These are phyloP conservation scores for Phaffia australis DNA, from an alignment of 768 basidiomycete species.

Conservation along the genomic window DNA sequence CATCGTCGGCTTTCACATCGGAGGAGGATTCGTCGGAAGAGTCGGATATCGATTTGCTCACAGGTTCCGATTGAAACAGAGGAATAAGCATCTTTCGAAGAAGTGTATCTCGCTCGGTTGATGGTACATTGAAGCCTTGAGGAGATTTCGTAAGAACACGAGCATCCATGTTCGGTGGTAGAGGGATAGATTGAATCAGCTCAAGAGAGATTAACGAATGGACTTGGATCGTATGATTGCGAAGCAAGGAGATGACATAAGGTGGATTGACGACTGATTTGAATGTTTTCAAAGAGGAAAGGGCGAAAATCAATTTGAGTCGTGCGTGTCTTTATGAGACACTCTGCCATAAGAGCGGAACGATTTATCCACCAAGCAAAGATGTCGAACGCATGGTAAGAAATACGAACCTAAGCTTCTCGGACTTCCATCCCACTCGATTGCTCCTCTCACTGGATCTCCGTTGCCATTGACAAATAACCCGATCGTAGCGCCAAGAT, in stretches of 20 bases:
- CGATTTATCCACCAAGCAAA: neutral
- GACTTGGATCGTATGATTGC: constrained; percentile 18
- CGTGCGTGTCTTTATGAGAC: neutral
- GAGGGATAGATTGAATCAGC: constrained; percentile 11
- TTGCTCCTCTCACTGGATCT: constrained; percentile 24
- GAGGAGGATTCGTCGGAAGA: neutral
- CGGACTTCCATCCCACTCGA: constrained; percentile 23
- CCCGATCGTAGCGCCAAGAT: constrained; percentile 13
- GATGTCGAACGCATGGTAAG: neutral
- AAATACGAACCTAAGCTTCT: constrained; percentile 12
- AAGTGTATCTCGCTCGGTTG: constrained; percentile 16
- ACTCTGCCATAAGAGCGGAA: too few relatives aligned
- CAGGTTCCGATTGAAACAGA: neutral
- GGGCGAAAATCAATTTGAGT: neutral
- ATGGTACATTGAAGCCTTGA: constrained; percentile 16
- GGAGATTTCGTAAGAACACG: constrained; percentile 7
- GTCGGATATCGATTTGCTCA: neutral
- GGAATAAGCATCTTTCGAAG: constrained; percentile 18
- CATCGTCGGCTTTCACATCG: neutral
- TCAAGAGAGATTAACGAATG: constrained; percentile 24
- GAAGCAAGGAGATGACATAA: constrained; percentile 21
- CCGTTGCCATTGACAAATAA: constrained; percentile 24
- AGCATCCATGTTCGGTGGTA: constrained; percentile 18
- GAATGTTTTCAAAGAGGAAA: neutral
- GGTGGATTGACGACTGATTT: constrained; percentile 20